Conservation (phyloP, 2,329 filamentous ascomycete genomes). For the Apiospora marii region DNA sequence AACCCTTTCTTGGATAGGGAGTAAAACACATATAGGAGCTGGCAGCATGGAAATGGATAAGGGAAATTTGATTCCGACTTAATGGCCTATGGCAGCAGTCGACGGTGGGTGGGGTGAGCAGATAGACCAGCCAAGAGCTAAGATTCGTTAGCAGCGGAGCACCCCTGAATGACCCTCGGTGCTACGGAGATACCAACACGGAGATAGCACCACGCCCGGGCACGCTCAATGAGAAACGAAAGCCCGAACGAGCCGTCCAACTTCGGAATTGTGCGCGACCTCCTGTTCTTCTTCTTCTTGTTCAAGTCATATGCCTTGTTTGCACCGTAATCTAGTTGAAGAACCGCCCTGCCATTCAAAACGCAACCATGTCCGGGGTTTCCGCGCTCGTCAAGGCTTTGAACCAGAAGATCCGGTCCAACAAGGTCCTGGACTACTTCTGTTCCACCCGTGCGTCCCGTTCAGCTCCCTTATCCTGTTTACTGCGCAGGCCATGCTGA, state of each 20-base stretch:
- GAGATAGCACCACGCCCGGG: background rate
- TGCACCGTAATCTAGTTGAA: background rate
- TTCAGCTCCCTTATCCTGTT: background rate
- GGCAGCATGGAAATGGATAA: background rate
- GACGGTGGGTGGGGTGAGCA: background rate
- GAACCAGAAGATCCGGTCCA: background rate
- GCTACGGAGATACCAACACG: background rate
- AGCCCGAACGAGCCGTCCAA: background rate
- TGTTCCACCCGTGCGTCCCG: background rate
- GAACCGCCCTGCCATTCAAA: background rate
- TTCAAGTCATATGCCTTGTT: too few species aligned
- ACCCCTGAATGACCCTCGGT: background rate
- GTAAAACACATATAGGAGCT: too few species aligned
- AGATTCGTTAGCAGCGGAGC: background rate
- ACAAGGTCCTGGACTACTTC: slow-evolving; percentile 5
- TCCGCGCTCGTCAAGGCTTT: background rate
- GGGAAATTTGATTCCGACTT: background rate
- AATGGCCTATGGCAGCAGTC: background rate
- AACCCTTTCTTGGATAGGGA: too few species aligned
- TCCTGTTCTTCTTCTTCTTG: background rate
- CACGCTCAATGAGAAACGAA: background rate
- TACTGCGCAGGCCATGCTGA: background rate
- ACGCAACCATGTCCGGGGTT: background rate
- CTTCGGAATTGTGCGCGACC: too few species aligned
- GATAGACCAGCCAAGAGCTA: background rate